Base-by-base conservation (phyloP, 2,329 filamentous ascomycete species). In the Zasmidium angulare region DNA sequence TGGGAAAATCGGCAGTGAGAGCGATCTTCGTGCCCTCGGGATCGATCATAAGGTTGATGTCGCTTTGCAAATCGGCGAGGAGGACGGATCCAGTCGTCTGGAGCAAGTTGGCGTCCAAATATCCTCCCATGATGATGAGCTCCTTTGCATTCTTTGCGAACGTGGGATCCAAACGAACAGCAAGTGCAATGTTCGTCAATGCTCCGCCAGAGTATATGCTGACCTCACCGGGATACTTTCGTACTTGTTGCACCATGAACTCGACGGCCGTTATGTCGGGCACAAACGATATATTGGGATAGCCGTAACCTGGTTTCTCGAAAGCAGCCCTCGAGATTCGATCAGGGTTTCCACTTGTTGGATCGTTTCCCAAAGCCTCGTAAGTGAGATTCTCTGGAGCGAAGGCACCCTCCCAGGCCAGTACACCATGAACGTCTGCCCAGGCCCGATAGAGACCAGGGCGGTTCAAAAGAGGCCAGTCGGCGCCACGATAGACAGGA, bases 1-100 rank as follows among this genome's bases (percentile, higher is more conserved):
- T 76, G 6, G 77, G 77, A 63, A 81, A 82, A 26, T 74, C 66
- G 6, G 81, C 79, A 1, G 76, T 80, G 19, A 83, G 64, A 0
- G 78, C 78, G 52, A 82, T 81, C 62, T 82, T 81, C 19, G 78
- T 71, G 2, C 76, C 78, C 67, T 82, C 80, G 1, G 80, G 79
- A 54, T 83, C 80, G 46, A 81, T 76, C 73, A 81, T 81, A 1
- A 82, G 67, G 68, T 82, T 83, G 66, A 81, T 79, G 62, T 79
- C 68, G 47, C 62, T 71, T 53, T 70, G 68, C n/a, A 66, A 60
- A 50, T 69, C 60, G 29, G 64, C 62, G 3, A 69, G 68, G 22
- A 68, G 60, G n/a, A 66, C 63, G 24, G 63, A 61, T 26, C 69
- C 69, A 2, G 68, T 69, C 23, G 61, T 71, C 70, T 70, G 10